phyloP scores from a whole-genome alignment of 768 basidiomycete genomes.

The Tulasnella sp. region DNA sequence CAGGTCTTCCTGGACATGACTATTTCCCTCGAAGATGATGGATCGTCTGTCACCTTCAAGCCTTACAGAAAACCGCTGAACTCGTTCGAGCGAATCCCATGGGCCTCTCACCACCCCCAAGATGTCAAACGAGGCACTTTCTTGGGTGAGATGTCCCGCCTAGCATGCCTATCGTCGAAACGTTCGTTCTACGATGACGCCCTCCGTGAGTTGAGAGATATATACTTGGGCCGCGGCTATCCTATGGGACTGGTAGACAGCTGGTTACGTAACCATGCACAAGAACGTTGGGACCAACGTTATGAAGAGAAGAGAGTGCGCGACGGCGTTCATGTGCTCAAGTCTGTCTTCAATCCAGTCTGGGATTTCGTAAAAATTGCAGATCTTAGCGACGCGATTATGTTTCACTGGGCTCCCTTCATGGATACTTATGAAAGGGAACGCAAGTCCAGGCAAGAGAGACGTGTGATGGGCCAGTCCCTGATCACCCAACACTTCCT shows the following conservation, averaged over 20 bases:
- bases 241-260: slow-evolving; percentile 10
- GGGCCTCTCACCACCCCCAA: slow-evolving; percentile 23
- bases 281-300: slow-evolving; percentile 18
- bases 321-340: background rate
- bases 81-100: slow-evolving; percentile 24
- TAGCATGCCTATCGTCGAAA: slow-evolving; percentile 13
- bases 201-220: background rate
- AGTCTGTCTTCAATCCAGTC: background rate
- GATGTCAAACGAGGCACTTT: slow-evolving; percentile 25
- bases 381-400: background rate
- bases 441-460: no score
- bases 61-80: slow-evolving; percentile 24
- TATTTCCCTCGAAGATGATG: slow-evolving; percentile 8
- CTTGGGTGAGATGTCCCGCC: slow-evolving; percentile 22
- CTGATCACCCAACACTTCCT: no score
- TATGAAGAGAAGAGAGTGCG: background rate
- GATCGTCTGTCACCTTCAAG: slow-evolving; percentile 17
- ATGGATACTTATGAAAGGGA: background rate
- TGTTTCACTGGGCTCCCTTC: background rate
- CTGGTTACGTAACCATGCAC: slow-evolving; percentile 18
- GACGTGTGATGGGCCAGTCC: no score
- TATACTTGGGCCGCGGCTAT: slow-evolving; percentile 22
- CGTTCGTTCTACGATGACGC: slow-evolving; percentile 8
- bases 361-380: background rate
- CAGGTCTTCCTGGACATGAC: slow-evolving; percentile 23